Conservation (phyloP, 2,329 filamentous ascomycete genomes). For the Ophiocordyceps camponoti-leonardi region DNA sequence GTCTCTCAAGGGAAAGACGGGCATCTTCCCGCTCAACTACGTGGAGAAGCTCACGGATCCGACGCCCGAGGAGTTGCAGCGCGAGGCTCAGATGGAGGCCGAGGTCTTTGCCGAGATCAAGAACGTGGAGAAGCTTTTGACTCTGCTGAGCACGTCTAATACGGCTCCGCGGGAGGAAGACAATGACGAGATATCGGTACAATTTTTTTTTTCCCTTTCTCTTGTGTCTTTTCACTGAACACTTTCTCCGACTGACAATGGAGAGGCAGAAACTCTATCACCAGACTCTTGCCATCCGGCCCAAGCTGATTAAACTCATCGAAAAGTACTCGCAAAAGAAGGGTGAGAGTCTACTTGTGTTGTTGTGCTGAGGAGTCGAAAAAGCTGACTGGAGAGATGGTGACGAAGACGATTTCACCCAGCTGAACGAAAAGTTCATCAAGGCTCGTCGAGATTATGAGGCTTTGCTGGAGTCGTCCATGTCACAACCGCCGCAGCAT, state of each 20-base stretch:
- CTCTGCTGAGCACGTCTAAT: conserved; percentile 75
- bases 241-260: conserved; percentile 1
- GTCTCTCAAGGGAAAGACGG: conserved; percentile 81
- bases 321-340: conserved; percentile 99
- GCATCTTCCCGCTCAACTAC: conserved; percentile 97
- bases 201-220: conserved; percentile 7
- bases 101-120: conserved; percentile 49
- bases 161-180: conserved; percentile 69
- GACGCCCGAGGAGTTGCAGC: conserved; percentile 81
- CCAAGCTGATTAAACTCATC: conserved; percentile 94
- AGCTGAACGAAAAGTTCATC: conserved; percentile 98
- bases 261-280: conserved; percentile 56
- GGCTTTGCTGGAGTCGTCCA: conserved; percentile 83
- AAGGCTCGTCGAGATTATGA: conserved; percentile 96
- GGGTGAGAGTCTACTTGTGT: conserved; percentile 31
- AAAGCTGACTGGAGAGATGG: neutral
- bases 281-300: conserved; percentile 81
- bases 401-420: conserved; percentile 99
- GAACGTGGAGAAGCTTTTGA: conserved; percentile 56
- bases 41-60: conserved; percentile 95
- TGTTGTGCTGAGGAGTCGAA: neutral
- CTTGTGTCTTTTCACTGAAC: too few species aligned
- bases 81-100: conserved; percentile 87
- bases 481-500: conserved; percentile 78
- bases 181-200: conserved; percentile 86